Conservation (phyloP, 78 protist species). For the Parvularia atlantis region DNA sequence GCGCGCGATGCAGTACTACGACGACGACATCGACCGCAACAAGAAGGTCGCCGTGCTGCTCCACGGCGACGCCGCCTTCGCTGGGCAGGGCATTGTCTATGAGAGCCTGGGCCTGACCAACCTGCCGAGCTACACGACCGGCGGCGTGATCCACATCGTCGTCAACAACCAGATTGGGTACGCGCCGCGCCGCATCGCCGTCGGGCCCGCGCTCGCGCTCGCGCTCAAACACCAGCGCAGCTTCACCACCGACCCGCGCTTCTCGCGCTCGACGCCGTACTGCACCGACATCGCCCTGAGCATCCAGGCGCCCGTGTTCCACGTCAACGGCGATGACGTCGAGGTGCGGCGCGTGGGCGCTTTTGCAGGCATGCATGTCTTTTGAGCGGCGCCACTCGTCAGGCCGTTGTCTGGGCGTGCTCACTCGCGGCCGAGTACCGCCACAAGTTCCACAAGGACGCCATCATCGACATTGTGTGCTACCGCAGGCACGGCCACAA, state of each 20-base stretch:
- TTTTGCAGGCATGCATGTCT: neutral
- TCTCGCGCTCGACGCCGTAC: conserved; percentile 67
- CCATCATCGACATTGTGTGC: conserved; percentile 83
- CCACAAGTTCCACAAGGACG: conserved; percentile 61
- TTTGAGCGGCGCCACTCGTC: neutral
- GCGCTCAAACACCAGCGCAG: conserved; percentile 94
- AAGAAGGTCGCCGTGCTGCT: conserved; percentile 38
- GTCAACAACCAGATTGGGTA: conserved; percentile 95
- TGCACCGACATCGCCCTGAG: conserved; percentile 83
- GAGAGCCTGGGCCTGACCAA: conserved; percentile 68
- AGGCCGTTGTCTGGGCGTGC: conserved; percentile 36
- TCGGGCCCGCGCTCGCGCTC: conserved; percentile 89
- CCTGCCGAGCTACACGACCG: conserved; percentile 68
- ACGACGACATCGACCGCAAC: conserved; percentile 22
- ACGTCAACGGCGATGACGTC: conserved; percentile 92
- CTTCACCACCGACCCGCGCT: conserved; percentile 91
- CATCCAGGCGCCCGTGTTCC: conserved; percentile 87
- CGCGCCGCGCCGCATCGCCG: too few species aligned
- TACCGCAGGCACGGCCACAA: conserved; percentile 89
- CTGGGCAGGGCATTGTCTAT: conserved; percentile 86
- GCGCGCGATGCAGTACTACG: conserved; percentile 73
- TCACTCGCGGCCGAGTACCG: conserved; percentile 63
- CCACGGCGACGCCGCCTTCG: conserved; percentile 96
- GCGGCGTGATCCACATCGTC: conserved; percentile 91
- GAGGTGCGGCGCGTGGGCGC: conserved; percentile 41